These are phyloP conservation scores for Tephrocybe sp. DNA, from an alignment of 768 basidiomycete species.

Conservation along the genomic window DNA sequence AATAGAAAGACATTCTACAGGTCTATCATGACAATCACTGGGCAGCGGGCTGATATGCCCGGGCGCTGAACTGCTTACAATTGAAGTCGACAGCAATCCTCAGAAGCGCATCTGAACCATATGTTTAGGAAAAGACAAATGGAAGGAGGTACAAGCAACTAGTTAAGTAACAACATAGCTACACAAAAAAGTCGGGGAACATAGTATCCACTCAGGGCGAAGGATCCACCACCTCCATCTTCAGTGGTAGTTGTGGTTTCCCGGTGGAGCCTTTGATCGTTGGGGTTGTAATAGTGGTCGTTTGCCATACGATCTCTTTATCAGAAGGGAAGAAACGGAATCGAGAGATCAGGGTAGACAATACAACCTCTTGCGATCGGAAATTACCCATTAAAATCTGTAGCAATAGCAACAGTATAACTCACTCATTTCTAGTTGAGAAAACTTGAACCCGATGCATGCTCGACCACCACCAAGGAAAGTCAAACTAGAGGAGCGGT, in stretches of 20 bases:
- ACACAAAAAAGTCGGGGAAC: too few relatives aligned
- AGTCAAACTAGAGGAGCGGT: constrained; percentile 40
- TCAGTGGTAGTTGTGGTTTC: constrained; percentile 8
- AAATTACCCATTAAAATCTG: too few relatives aligned
- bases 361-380: constrained; percentile 25
- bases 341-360: constrained; percentile 24
- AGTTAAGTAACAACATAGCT: too few relatives aligned
- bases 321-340: constrained; percentile 25
- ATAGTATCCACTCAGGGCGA: too few relatives aligned
- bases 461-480: constrained; percentile 43
- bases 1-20: too few relatives aligned
- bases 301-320: constrained; percentile 29
- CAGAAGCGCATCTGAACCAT: too few relatives aligned
- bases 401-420: background rate
- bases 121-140: too few relatives aligned
- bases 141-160: too few relatives aligned
- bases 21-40: too few relatives aligned
- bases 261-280: constrained; percentile 15
- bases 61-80: too few relatives aligned
- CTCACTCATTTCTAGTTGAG: constrained; percentile 52
- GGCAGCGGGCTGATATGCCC: too few relatives aligned
- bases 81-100: too few relatives aligned
- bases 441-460: constrained; percentile 57
- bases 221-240: background rate
- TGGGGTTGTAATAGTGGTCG: constrained; percentile 24